Evolutionary conservation across 2,329 filamentous ascomycete species (phyloP).

Genomic region (Colletotrichum cordylinicola): DNA sequence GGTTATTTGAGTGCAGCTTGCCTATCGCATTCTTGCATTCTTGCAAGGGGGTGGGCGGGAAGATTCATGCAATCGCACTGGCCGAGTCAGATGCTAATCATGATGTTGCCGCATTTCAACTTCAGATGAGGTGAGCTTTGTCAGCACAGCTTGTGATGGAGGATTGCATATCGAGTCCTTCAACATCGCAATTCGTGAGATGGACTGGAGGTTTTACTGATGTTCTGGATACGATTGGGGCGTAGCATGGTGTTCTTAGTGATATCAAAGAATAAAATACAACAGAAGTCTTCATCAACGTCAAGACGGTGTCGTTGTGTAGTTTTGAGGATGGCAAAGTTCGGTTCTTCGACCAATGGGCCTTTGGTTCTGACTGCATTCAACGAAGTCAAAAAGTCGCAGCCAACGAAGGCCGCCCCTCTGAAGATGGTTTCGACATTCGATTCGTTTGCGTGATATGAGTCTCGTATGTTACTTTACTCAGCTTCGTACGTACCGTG

Average conservation of each 20-base stretch:
- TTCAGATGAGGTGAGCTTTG: not conserved
- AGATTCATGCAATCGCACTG: not conserved
- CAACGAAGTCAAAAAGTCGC: rapidly evolving
- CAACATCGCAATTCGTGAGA: not conserved
- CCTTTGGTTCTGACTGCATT: not conserved
- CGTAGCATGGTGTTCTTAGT: rapidly evolving
- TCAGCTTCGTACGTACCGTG: not conserved
- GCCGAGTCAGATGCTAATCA: not conserved
- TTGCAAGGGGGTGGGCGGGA: not conserved
- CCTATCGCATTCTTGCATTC: not conserved
- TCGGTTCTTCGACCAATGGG: rapidly evolving
- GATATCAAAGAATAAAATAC: not conserved
- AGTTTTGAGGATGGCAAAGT: not conserved
- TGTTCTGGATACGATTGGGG: not conserved
- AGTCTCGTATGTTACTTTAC: rapidly evolving
- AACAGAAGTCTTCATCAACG: not conserved
- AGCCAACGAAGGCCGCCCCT: not conserved
- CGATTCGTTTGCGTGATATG: too few relatives aligned
- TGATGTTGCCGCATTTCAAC: not conserved
- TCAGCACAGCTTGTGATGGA: not conserved
- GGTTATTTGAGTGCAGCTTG: not conserved
- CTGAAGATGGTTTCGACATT: not conserved
- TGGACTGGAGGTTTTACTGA: not conserved
- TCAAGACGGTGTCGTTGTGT: not conserved
- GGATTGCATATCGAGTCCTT: not conserved